Percentiles rank a stretch among this genome's conserved stretches.
These are phyloP conservation scores for Saccharomycopsis vini DNA, from an alignment of 805 yeast genomes.

Conservation along the genomic window DNA sequence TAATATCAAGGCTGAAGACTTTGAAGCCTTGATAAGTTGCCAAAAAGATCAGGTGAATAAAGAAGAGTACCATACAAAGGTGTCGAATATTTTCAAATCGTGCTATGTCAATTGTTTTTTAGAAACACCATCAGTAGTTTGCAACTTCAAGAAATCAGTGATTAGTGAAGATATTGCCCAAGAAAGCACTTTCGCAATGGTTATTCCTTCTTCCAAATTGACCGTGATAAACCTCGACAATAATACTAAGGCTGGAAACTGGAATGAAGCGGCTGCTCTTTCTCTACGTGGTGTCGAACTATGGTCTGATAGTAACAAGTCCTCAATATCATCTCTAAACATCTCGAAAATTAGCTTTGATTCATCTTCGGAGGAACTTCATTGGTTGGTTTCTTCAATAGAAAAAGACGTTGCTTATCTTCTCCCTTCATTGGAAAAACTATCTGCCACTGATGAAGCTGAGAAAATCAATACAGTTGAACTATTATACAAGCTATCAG, in stretches of 20 bases:
- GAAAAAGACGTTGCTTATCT: slow-evolving; percentile 1
- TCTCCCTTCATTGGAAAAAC: slow-evolving; percentile 24
- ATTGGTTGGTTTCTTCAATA: slow-evolving; percentile 27
- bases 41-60: background rate
- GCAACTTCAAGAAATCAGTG: slow-evolving; percentile 14
- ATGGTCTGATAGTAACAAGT: slow-evolving; percentile 23
- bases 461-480: too few relatives aligned
- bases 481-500: slow-evolving; percentile 34
- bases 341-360: slow-evolving; percentile 26
- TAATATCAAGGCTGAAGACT: background rate
- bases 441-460: too few relatives aligned
- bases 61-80: background rate
- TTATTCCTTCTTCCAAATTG: background rate
- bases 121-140: slow-evolving; percentile 22
- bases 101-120: slow-evolving; percentile 13
- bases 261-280: background rate
- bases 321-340: slow-evolving; percentile 24
- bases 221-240: background rate
- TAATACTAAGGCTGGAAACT: background rate
- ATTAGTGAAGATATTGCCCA: background rate
- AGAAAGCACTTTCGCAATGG: background rate
- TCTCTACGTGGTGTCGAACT: slow-evolving; percentile 19
- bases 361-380: slow-evolving; percentile 27
- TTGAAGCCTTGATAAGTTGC: background rate
- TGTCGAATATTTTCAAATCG: slow-evolving; percentile 19